These are phyloP conservation scores for Trichoderma oligosporum DNA, from an alignment of 2,329 filamentous ascomycete genomes.

Conservation along the genomic window DNA sequence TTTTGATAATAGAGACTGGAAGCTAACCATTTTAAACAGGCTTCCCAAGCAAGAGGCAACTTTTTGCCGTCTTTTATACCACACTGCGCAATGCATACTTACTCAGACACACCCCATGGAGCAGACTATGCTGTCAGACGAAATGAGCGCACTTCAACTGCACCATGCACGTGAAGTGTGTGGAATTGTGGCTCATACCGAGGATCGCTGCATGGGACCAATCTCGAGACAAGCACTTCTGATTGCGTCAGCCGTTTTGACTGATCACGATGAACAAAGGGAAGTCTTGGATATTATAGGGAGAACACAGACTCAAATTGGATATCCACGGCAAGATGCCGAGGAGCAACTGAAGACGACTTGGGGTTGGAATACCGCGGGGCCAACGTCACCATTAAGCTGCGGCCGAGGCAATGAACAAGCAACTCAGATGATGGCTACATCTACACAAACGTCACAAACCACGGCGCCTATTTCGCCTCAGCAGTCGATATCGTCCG, in stretches of 20 bases:
- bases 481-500: not conserved
- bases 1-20: not conserved
- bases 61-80: slow-evolving; percentile 81
- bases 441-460: not conserved
- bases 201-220: slow-evolving; percentile 73
- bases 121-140: slow-evolving; percentile 53
- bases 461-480: not conserved
- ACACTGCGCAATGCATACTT: slow-evolving; percentile 78
- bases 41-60: slow-evolving; percentile 78
- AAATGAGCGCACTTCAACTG: slow-evolving; percentile 67
- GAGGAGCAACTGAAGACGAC: slow-evolving; percentile 66
- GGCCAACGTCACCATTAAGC: not conserved
- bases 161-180: slow-evolving; percentile 81
- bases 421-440: not conserved
- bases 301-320: slow-evolving; percentile 69
- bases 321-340: slow-evolving; percentile 73
- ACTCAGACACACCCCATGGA: slow-evolving; percentile 73
- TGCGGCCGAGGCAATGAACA: not conserved
- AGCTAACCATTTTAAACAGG: slow-evolving; percentile 42
- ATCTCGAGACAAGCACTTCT: slow-evolving; percentile 76
- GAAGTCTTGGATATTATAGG: slow-evolving; percentile 83
- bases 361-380: slow-evolving; percentile 65
- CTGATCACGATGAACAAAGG: slow-evolving; percentile 66
- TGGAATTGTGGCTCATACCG: slow-evolving; percentile 81
- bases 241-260: slow-evolving; percentile 71